Conservation (phyloP, 495 filamentous ascomycete species). For the Copromyces sp. region DNA sequence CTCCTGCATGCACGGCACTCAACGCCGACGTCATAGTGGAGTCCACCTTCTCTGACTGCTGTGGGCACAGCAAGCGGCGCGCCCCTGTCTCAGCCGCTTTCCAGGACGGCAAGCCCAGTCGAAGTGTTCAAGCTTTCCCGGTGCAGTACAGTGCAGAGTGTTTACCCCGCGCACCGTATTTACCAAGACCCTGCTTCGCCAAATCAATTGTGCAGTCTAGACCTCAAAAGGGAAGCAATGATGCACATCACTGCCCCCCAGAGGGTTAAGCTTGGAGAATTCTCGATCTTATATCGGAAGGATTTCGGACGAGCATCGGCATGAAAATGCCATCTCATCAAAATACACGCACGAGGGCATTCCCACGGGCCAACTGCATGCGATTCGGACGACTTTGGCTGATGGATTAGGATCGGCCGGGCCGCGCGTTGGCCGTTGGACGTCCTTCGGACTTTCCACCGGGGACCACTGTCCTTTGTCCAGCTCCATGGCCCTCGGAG, state of each 20-base stretch:
- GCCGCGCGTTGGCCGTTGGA: background rate
- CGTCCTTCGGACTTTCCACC: background rate
- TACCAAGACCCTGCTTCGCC: background rate
- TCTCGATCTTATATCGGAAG: background rate
- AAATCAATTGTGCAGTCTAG: background rate
- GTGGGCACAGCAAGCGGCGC: background rate
- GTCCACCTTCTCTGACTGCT: background rate
- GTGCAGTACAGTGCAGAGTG: background rate
- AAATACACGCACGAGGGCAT: background rate
- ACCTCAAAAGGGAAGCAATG: background rate
- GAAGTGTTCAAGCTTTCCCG: background rate
- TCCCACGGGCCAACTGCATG: background rate
- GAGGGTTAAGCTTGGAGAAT: background rate
- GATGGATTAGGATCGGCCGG: background rate
- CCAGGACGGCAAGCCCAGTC: background rate
- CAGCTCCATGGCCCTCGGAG: background rate
- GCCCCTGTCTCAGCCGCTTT: background rate
- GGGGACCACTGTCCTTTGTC: background rate
- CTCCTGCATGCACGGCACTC: background rate
- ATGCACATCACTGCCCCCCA: background rate
- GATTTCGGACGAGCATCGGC: background rate
- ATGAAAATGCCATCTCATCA: background rate
- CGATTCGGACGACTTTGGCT: background rate
- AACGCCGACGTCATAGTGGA: slow-evolving; percentile 4
- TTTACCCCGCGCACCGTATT: background rate